phyloP scores from a whole-genome alignment of 1,139 yeast genomes.

The Groenewaldozyma sp. region DNA sequence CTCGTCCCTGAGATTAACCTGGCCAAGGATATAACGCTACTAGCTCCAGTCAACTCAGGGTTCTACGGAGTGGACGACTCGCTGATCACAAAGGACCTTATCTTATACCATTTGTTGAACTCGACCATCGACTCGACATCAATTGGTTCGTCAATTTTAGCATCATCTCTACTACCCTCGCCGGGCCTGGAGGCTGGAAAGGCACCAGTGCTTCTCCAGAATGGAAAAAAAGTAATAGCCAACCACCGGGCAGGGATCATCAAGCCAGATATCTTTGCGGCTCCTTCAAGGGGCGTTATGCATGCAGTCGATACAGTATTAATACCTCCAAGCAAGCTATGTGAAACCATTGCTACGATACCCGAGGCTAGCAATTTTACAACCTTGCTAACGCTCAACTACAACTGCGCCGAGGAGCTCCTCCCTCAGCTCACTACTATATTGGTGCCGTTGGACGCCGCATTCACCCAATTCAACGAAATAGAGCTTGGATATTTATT shows the following conservation, averaged over 20 bases:
- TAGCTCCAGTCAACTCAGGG: constrained; percentile 86
- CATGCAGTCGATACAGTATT: constrained; percentile 59
- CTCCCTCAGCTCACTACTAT: constrained; percentile 28
- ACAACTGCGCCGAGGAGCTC: constrained; percentile 14
- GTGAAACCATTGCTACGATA: constrained; percentile 32
- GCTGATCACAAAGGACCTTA: constrained; percentile 23
- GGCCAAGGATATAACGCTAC: constrained; percentile 57
- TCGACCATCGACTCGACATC: constrained; percentile 17
- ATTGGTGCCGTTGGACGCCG: constrained; percentile 39
- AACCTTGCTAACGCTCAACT: constrained; percentile 18
- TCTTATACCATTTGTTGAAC: constrained; percentile 31
- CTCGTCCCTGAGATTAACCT: constrained; percentile 60
- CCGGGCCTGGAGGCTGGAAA: constrained; percentile 1
- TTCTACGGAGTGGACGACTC: constrained; percentile 34
- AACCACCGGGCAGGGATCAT: constrained; percentile 39
- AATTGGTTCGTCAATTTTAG: constrained; percentile 1
- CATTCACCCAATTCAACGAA: constrained; percentile 31
- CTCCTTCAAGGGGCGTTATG: constrained; percentile 60
- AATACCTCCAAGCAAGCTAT: constrained; percentile 35
- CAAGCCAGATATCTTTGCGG: constrained; percentile 56
- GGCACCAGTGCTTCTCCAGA: constrained; percentile 6
- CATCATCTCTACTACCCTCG: background rate
- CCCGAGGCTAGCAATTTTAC: constrained; percentile 19
- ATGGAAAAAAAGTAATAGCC: constrained; percentile 1
- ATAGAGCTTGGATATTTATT: constrained; percentile 42